Conservation (phyloP, 176 grass and related monocot genomes). For the Musa troglodytarum region DNA sequence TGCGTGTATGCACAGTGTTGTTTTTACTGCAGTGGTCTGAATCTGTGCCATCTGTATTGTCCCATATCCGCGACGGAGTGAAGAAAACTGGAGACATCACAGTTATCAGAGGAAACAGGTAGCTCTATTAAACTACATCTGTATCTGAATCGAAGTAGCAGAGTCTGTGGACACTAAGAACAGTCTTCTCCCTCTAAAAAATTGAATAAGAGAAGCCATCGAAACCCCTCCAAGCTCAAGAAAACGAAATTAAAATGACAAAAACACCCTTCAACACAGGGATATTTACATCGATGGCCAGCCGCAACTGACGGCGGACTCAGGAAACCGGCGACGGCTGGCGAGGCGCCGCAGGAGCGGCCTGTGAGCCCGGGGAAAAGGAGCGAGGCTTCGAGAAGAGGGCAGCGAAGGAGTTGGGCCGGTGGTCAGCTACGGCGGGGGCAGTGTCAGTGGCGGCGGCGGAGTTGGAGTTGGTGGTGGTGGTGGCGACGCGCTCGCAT, state of each 20-base stretch:
- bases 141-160: too few relatives aligned
- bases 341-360: too few relatives aligned
- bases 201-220: neutral
- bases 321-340: too few relatives aligned
- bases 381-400: neutral
- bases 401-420: neutral
- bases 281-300: neutral
- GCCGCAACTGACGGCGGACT: too few relatives aligned
- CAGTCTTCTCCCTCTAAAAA: neutral
- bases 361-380: neutral
- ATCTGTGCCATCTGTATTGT: too few relatives aligned
- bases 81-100: too few relatives aligned
- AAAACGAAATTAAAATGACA: neutral
- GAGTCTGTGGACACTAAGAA: too few relatives aligned
- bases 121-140: too few relatives aligned
- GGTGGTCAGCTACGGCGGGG: neutral
- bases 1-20: too few relatives aligned
- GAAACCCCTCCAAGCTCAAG: conserved; percentile 5
- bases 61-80: too few relatives aligned
- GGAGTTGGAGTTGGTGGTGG: neutral
- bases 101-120: too few relatives aligned
- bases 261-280: neutral
- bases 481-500: conserved; percentile 59
- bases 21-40: too few relatives aligned
- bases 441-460: neutral